Evolutionary conservation across 106 monocot genomes (phyloP).

Genomic region (Ottelia alismoides): DNA sequence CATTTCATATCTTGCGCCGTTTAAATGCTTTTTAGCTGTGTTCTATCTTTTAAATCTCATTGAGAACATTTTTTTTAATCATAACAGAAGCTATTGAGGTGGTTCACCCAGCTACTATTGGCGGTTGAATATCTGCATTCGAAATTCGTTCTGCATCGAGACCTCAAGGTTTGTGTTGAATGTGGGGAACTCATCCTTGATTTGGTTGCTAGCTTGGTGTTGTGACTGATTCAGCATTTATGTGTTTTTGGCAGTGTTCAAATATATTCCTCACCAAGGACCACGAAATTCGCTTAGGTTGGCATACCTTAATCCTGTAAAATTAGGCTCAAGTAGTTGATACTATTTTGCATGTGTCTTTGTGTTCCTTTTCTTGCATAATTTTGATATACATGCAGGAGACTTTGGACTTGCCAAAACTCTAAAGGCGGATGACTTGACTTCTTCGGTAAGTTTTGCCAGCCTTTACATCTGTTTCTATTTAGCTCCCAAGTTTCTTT

Average conservation of each 20-base stretch:
- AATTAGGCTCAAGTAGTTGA: no score
- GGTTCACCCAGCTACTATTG: constrained; percentile 80
- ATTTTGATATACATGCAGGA: constrained; percentile 30
- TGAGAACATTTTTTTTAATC: neutral
- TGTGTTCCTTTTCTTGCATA: constrained; percentile 1
- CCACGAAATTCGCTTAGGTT: constrained; percentile 89
- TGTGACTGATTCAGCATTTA: neutral
- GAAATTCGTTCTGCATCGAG: constrained; percentile 92
- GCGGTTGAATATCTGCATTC: constrained; percentile 98
- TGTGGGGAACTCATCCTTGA: neutral
- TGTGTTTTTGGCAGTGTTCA: constrained; percentile 84
- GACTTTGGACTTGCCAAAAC: constrained; percentile 99
- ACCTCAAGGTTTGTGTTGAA: constrained; percentile 68
- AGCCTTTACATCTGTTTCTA: no score
- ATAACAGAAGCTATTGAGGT: constrained; percentile 83
- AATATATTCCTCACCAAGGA: constrained; percentile 99
- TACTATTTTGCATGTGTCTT: neutral
- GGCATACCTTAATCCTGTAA: no score
- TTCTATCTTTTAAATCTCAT: constrained; percentile 1
- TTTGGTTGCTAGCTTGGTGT: neutral
- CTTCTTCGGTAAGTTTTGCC: constrained; percentile 98
- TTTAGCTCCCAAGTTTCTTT: no score
- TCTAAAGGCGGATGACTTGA: constrained; percentile 89
- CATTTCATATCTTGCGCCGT: neutral
- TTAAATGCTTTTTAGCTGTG: neutral